Percentiles rank a stretch among this genome's conserved stretches.
phyloP scores from a whole-genome alignment of 1,284 basidiomycete genomes.

The Puccinia polysora region DNA sequence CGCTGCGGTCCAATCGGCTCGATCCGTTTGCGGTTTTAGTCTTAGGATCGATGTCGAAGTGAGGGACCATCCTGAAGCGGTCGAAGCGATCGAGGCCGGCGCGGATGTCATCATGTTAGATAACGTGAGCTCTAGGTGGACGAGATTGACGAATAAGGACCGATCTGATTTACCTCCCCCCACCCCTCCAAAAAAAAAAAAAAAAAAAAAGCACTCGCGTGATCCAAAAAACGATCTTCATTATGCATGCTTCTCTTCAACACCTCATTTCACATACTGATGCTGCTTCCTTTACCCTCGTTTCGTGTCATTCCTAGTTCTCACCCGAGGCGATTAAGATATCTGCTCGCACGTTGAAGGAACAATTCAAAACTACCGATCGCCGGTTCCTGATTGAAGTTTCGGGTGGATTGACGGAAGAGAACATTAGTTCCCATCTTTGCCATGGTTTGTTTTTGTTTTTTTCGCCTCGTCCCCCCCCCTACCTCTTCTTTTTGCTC shows the following conservation, averaged over 20 bases:
- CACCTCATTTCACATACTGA: not conserved
- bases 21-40: constrained; percentile 85
- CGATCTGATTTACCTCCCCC: not conserved
- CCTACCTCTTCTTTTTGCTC: not conserved
- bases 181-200: not conserved
- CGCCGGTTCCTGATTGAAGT: constrained; percentile 82
- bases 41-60: constrained; percentile 93
- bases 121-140: constrained; percentile 56
- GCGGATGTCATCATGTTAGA: constrained; percentile 98
- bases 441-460: constrained; percentile 62
- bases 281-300: not conserved
- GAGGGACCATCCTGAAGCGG: constrained; percentile 76
- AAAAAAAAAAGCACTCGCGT: too few relatives aligned
- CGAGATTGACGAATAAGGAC: not conserved
- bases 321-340: constrained; percentile 67
- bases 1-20: constrained; percentile 74
- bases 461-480: not conserved
- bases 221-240: too few relatives aligned
- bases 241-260: not conserved
- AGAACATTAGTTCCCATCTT: constrained; percentile 68
- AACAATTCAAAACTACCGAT: constrained; percentile 64
- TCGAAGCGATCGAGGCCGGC: constrained; percentile 91
- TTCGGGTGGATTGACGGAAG: constrained; percentile 84
- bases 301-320: constrained; percentile 54
- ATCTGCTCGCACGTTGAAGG: constrained; percentile 67